Conservation (phyloP, 768 basidiomycete species). For the Tricholoma hemisulphureum region DNA sequence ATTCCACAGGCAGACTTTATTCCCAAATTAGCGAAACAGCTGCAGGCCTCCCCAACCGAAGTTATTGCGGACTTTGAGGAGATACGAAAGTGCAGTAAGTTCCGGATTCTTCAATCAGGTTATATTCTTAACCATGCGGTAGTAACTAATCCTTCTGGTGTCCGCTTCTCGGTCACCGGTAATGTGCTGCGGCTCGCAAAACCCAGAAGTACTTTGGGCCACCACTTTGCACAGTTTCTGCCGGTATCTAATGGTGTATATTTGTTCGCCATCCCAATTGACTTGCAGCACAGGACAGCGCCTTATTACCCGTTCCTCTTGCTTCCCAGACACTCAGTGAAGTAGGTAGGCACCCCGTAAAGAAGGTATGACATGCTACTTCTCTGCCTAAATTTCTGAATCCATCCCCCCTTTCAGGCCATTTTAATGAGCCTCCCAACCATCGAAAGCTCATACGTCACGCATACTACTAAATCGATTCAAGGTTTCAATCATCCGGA, state of each 20-base stretch:
- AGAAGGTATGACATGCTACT: conserved; percentile 48
- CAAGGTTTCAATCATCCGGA: conserved; percentile 80
- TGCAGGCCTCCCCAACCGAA: conserved; percentile 69
- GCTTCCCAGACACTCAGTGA: conserved; percentile 68
- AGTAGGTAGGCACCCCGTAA: conserved; percentile 69
- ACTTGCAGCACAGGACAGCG: conserved; percentile 38
- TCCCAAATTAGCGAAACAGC: conserved; percentile 65
- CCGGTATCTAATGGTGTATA: conserved; percentile 44
- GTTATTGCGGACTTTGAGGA: conserved; percentile 76
- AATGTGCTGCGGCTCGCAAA: conserved; percentile 67
- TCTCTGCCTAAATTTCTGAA: conserved; percentile 2
- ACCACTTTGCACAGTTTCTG: conserved; percentile 61
- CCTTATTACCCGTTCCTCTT: conserved; percentile 65
- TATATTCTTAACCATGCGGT: not conserved
- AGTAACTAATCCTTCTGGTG: conserved; percentile 83
- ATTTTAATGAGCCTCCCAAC: conserved; percentile 87
- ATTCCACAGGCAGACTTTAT: conserved; percentile 77
- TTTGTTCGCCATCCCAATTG: not conserved
- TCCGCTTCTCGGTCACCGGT: conserved; percentile 90
- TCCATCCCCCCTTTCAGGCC: conserved; percentile 46
- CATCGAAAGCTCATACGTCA: conserved; percentile 89
- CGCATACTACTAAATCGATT: conserved; percentile 75
- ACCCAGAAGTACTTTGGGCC: conserved; percentile 73
- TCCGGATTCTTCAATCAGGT: no score
- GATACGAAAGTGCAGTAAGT: conserved; percentile 66